A percentile compares a stretch with the other conserved stretches of the same genome.
phyloP scores from a whole-genome alignment of 148 eudicot genomes.

The Mesembryanthemum crystallinum region DNA sequence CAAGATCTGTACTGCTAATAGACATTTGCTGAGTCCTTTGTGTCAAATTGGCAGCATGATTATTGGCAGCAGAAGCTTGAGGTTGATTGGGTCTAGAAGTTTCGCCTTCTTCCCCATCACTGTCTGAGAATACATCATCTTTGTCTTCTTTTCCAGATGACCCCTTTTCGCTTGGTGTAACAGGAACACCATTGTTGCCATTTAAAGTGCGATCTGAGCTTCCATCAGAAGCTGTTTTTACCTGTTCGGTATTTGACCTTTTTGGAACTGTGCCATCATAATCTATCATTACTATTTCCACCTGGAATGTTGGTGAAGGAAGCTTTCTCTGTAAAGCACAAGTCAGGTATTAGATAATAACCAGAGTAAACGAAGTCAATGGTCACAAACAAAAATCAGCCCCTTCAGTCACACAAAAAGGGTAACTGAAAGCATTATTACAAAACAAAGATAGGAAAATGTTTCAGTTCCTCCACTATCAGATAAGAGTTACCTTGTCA shows the following conservation, averaged over 20 bases:
- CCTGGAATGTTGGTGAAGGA: slow-evolving; percentile 80
- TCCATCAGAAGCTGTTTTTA: slow-evolving; percentile 30
- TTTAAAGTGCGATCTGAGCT: slow-evolving; percentile 31
- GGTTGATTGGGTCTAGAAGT: slow-evolving; percentile 35
- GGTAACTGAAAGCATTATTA: not conserved
- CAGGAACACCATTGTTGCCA: slow-evolving; percentile 27
- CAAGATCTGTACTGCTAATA: slow-evolving; percentile 31
- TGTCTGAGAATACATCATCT: slow-evolving; percentile 85
- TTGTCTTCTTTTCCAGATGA: slow-evolving; percentile 42
- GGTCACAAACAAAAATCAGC: not conserved
- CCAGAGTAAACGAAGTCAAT: not conserved
- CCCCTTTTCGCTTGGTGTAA: slow-evolving; percentile 29
- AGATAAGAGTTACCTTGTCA: slow-evolving; percentile 54
- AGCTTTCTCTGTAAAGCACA: slow-evolving; percentile 61
- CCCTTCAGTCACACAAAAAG: not conserved
- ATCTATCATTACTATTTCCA: slow-evolving; percentile 79
- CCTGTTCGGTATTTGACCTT: slow-evolving; percentile 28
- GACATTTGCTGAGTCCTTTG: slow-evolving; percentile 53
- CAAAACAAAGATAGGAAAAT: not conserved
- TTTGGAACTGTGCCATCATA: slow-evolving; percentile 57
- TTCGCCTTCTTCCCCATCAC: slow-evolving; percentile 72
- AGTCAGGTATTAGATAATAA: not conserved
- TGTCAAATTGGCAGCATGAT: slow-evolving; percentile 31
- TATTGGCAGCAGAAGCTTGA: slow-evolving; percentile 27
- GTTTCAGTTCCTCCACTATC: not conserved